phyloP scores from a whole-genome alignment of 129 eudicot species.

The Escallonia herrerae region DNA sequence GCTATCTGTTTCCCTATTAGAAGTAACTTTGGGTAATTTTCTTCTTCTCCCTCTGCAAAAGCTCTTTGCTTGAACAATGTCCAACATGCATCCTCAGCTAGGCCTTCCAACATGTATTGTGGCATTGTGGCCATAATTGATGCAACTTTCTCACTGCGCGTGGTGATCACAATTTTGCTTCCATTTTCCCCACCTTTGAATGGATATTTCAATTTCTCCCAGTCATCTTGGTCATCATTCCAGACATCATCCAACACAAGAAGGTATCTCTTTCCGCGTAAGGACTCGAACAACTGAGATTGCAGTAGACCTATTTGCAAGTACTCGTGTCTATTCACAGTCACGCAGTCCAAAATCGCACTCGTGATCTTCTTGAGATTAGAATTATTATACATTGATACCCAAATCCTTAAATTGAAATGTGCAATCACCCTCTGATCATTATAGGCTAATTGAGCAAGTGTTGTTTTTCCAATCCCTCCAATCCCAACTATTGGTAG shows the following conservation, averaged over 20 bases:
- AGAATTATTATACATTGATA: constrained; percentile 45
- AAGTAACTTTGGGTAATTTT: constrained; percentile 8
- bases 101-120: constrained; percentile 9
- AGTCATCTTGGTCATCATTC: constrained; percentile 26
- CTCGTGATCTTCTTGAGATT: constrained; percentile 31
- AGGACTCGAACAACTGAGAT: constrained; percentile 11
- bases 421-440: constrained; percentile 12
- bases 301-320: constrained; percentile 28
- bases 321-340: constrained; percentile 10
- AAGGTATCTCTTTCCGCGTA: constrained; percentile 28
- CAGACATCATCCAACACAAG: constrained; percentile 70
- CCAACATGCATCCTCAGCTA: constrained; percentile 36
- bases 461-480: constrained; percentile 67
- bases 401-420: constrained; percentile 48
- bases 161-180: constrained; percentile 55
- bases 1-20: constrained; percentile 35
- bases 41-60: constrained; percentile 11
- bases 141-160: constrained; percentile 39
- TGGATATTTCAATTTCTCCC: constrained; percentile 35
- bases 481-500: constrained; percentile 51
- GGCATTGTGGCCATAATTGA: constrained; percentile 21
- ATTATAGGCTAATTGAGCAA: constrained; percentile 37
- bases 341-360: constrained; percentile 32
- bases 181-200: constrained; percentile 39
- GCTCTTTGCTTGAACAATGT: constrained; percentile 33